Evolutionary conservation across 2,329 filamentous ascomycete species (phyloP), one percentile per base, ranked within the genome.

Genomic region (Claviceps sp.): DNA sequence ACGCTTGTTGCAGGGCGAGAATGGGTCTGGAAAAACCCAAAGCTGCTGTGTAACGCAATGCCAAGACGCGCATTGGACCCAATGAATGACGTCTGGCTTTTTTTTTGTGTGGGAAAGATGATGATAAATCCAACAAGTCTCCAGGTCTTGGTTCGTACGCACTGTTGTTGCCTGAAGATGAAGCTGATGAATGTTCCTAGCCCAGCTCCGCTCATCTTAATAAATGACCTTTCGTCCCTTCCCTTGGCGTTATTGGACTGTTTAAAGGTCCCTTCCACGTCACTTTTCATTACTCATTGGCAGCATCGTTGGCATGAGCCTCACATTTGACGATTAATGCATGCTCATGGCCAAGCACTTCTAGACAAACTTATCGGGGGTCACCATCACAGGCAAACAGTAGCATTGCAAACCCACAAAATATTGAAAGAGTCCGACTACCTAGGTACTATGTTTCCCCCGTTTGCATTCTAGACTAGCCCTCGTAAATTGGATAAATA

Each of bases 401-500:
- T 44, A 47, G 48, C 45, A 48, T 51, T 48, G 41, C 34, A 48
- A 54, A 47, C 38, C 52, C 34, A 52, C 50, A 30, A 47, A 16
- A 47, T 43, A 46, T 22, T 40, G 34, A 47, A 51, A 38, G 34
- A 51, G 24, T 51, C 44, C 48, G 45, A 51, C 48, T 48, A 22
- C 11, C 48, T 48, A 34, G 30, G 30, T 34, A 14, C 52, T 26
- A 54, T 54, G 45, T 46, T 48, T 34, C 40, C 45, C 52, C 24
- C 44, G 38, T 46, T 40, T 37, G 48, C 39, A 37, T 44, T 30
- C 38, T 50, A 47, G 38, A 50, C 44, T 44, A 53, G 39, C 41
- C 42, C 40, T 41, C 46, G 34, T 54, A 54, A 48, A 54, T 54
- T 45, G 48, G 39, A 49, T 50, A 44, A 47, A 49, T 50, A 44